Evolutionary conservation across 148 eudicot genomes (phyloP), one percentile per base, ranked within the genome.

Genomic region (Rhododendron kiyosumense): DNA sequence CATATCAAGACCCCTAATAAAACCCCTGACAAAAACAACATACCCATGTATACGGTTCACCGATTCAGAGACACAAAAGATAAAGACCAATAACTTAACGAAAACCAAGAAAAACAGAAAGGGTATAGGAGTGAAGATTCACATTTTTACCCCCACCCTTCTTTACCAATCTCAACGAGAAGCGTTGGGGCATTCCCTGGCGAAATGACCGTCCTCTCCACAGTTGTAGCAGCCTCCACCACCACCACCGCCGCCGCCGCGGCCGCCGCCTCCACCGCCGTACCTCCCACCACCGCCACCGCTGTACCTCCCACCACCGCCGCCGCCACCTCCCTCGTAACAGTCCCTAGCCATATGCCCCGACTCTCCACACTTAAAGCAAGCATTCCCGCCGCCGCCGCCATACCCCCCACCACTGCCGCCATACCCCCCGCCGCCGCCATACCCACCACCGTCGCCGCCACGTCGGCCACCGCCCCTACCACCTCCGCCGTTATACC

Each of bases 361-460:
- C 85, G 78, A 87, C 90, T 59, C 92, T 71, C 61, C 91, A 83
- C 24, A 83, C 48, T 63, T 83, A 59, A 15, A 75, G n/a, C 79
- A 75, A 75, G 79, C 79, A 83, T 69, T 49, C 15, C 87, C 41
- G n/a, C 89, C 89, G 4, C 88, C 86, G 5, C 82, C 81, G 11
- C 89, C 88, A 38, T 92, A 85, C 11, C 91, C 92, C 65, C 92
- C 85, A 61, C 93, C 79, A 24, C 93, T 92, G 41, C 93, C 91
- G 17, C 88, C 91, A n/a, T 86, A 88, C 17, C 89, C 88, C 26
- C 41, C 86, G 57, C 94, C 93, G 22, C 94, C 92, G 6, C 89
- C 81, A n/a, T 89, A 89, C 22, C 92, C 90, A 14, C 86, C 84
- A 0, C 87, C 83, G 1, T 91, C 88, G 1, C 92, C 88, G 0